Evolutionary conservation across 352 stramenopile genomes (phyloP), one percentile per base, ranked within the genome.

Genomic region (Pythium vanterpoolii): DNA sequence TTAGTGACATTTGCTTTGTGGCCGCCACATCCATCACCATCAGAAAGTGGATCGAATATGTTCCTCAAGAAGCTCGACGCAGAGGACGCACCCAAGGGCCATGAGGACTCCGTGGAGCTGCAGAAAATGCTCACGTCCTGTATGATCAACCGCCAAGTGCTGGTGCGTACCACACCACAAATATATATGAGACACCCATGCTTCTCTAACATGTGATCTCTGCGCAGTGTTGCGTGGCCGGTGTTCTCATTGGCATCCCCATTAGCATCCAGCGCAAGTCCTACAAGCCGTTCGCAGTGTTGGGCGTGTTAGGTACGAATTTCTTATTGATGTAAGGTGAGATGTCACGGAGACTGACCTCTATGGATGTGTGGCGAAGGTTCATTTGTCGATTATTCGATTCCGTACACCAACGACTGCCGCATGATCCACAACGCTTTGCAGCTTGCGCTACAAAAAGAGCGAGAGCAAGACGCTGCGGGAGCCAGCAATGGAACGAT

Each of bases 311-410:
- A 40, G 83, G 83, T 93, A 46, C 42, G 76, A 11, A 24, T 14
- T 33, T 50, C 23, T 27, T 13, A 23, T 13, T 33, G 21, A 50
- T 27, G 14, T n/a, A 16, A n/a, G 34, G 0, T 21, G 34, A 18
- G 11, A 38, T 42, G 1, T 4, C 18, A 42, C 19, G 34, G 34
- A 42, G 34, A 42, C 5, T 42, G 34, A 42, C 16, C 34, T 42
- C 8, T 19, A 13, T 24, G 43, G 4, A 30, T 46, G 10, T 44
- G 38, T 18, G 28, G 46, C 51, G 34, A 46, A 93, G 83, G 83
- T 13, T 93, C 83, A 19, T 93, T 93, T 40, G 74, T 93, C 44
- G 83, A 93, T 66, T 93, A 93, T 64, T 91, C 83, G 59, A 74
- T 89, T 40, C 83, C 83, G 49, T 93, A 93, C 72, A 91, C 82